Percentiles rank a stretch among this genome's conserved stretches.
phyloP scores from a whole-genome alignment of 1,284 basidiomycete genomes.

The Sporisorium exsertum region DNA sequence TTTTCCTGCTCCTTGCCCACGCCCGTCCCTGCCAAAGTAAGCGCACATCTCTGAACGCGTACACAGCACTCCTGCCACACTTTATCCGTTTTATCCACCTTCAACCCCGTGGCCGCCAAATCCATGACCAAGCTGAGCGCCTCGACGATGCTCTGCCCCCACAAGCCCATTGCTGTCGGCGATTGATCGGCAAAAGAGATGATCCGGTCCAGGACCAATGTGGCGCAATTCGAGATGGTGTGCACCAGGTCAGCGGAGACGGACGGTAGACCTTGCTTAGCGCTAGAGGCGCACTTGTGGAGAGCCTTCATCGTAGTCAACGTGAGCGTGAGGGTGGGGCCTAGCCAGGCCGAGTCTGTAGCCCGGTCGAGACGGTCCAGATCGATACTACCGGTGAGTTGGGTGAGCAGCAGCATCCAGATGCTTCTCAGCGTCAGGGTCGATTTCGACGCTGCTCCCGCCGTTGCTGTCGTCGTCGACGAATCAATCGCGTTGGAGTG shows the following conservation, averaged over 20 bases:
- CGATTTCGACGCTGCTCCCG: neutral
- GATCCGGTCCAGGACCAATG: constrained; percentile 13
- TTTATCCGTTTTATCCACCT: neutral
- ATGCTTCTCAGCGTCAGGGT: constrained; percentile 6
- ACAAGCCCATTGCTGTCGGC: neutral
- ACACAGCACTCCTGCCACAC: constrained; percentile 9
- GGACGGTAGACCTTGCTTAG: neutral
- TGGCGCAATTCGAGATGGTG: constrained; percentile 24
- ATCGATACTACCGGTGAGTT: constrained; percentile 22
- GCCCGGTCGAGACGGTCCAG: constrained; percentile 43
- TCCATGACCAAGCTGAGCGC: constrained; percentile 9
- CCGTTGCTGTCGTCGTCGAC: neutral
- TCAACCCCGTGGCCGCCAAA: neutral
- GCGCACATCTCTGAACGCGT: constrained; percentile 12
- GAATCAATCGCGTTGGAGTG: neutral
- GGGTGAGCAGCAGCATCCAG: constrained; percentile 25
- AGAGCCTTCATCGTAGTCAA: constrained; percentile 21
- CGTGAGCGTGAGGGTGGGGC: constrained; percentile 14
- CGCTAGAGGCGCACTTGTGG: constrained; percentile 15
- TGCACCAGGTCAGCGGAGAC: constrained; percentile 11
- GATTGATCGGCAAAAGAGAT: constrained; percentile 11
- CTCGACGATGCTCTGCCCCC: constrained; percentile 1
- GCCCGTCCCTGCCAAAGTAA: neutral
- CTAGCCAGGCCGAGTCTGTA: constrained; percentile 28
- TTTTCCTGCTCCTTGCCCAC: neutral